Evolutionary conservation across 139 green algal species (phyloP).

Genomic region (Coelastrella sp.): DNA sequence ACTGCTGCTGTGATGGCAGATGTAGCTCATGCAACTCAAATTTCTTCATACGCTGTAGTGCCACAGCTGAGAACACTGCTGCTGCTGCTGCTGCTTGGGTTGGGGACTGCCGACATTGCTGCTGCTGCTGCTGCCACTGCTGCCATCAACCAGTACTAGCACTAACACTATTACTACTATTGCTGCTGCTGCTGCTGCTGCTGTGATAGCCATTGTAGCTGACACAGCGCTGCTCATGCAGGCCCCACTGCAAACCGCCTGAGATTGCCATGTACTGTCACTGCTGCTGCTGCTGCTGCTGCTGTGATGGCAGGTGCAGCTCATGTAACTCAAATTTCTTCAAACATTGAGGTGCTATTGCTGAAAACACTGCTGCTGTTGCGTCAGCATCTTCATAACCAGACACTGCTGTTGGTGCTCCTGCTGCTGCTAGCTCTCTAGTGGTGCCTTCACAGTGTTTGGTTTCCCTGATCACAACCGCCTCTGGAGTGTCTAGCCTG

Average conservation of each 20-base stretch:
- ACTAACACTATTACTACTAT: no score
- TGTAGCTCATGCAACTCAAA: no score
- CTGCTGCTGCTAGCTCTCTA: conserved; percentile 60
- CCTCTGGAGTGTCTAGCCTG: not conserved
- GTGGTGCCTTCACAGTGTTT: conserved; percentile 78
- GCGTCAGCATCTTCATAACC: conserved; percentile 77
- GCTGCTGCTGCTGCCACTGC: conserved; percentile 24
- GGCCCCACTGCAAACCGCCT: no score
- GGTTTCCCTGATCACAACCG: conserved; percentile 62
- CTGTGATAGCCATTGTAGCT: no score
- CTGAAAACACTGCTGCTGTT: conserved; percentile 63
- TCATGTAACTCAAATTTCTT: conserved; percentile 61
- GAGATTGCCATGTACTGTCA: not conserved
- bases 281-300: conserved; percentile 13
- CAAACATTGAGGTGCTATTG: conserved; percentile 76
- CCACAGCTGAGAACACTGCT: no score
- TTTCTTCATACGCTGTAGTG: no score
- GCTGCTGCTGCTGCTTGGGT: no score
- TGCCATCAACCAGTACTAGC: no score
- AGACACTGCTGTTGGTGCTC: conserved; percentile 64
- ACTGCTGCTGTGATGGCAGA: no score
- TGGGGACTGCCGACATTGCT: no score
- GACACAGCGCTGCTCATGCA: no score
- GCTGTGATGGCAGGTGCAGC: conserved; percentile 52
- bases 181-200: no score